Evolutionary conservation across 176 grass and related monocot genomes (phyloP), one percentile per base, ranked within the genome.

Genomic region (Phoenix roebelenii): DNA sequence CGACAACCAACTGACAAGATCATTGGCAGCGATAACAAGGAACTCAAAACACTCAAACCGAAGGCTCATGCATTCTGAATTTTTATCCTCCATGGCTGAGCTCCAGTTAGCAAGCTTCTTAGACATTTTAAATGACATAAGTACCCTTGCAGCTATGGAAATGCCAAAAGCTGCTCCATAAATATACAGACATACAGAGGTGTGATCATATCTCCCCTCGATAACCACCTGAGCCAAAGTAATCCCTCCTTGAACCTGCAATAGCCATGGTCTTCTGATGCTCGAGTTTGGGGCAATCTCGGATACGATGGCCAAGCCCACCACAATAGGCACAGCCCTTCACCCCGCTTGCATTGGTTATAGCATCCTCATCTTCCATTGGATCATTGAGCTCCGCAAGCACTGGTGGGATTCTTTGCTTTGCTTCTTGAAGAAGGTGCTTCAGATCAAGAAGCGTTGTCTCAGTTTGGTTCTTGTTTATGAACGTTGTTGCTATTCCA

Each of bases 171-270:
- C 35, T 55, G 54, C 54, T 12, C 54, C 54, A 55, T 19, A 55
- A 22, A 23, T 55, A 20, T 6, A 23, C 17, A 22, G 2, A 22
- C 54, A 23, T 12, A 23, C 1, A 55, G 54, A 55, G 22, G 22
- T 2, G 1, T 55, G 54, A 12, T 55, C 18, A 22, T 20, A 10
- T 92, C 55, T 98, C 93, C 50, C 93, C 93, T 7, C 79, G 60
- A 55, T 55, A 56, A 22, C 54, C 14, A 7, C 54, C 22, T 23
- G 54, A 23, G 22, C 16, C 20, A 23, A 56, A 56, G 19, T 22
- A 22, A 75, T 98, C 93, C 22, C 54, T 56, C 15, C 54, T 12
- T 23, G 54, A 56, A 56, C 54, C 54, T 12, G 18, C 54, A 56
- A 56, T 23, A 12, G n/a, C 54, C 54, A 56, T 23, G 19, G 54